phyloP scores from a whole-genome alignment of 208 protist genomes.

The Vickermania spadyakhi region DNA sequence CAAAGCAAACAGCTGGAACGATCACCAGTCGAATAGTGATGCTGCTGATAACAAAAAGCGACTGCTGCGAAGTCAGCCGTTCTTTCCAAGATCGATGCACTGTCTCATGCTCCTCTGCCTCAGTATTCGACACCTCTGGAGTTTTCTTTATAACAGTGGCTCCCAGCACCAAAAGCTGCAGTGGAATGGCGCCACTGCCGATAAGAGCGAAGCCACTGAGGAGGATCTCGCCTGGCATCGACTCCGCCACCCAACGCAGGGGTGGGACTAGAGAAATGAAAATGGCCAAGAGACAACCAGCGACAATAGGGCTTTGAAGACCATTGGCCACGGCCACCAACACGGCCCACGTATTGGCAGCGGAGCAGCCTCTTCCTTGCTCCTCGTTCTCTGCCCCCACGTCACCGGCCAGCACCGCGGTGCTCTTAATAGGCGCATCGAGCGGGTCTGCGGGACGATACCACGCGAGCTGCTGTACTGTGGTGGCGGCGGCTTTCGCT shows the following conservation, averaged over 20 bases:
- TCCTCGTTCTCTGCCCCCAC: neutral
- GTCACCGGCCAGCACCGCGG: neutral
- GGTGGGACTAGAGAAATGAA: constrained; percentile 15
- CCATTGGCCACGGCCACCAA: neutral
- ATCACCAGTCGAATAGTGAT: constrained; percentile 1
- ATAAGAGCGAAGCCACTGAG: constrained; percentile 14
- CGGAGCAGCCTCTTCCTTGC: neutral
- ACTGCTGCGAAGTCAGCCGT: neutral
- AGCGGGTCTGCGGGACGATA: constrained; percentile 6
- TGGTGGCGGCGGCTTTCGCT: constrained; percentile 1
- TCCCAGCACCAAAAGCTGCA: constrained; percentile 13
- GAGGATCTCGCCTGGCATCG: constrained; percentile 1
- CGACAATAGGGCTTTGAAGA: constrained; percentile 10
- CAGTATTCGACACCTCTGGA: neutral
- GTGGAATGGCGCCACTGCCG: constrained; percentile 13
- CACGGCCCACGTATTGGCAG: neutral
- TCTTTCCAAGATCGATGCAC: neutral
- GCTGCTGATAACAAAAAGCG: neutral
- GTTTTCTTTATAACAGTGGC: constrained; percentile 6
- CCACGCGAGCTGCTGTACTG: constrained; percentile 5
- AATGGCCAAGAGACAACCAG: constrained; percentile 6
- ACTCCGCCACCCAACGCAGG: constrained; percentile 17
- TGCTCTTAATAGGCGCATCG: neutral
- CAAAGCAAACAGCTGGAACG: constrained; percentile 12
- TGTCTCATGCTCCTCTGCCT: neutral